Evolutionary conservation across 2,329 filamentous ascomycete genomes (phyloP).

Genomic region (Curvularia eragrostidis): DNA sequence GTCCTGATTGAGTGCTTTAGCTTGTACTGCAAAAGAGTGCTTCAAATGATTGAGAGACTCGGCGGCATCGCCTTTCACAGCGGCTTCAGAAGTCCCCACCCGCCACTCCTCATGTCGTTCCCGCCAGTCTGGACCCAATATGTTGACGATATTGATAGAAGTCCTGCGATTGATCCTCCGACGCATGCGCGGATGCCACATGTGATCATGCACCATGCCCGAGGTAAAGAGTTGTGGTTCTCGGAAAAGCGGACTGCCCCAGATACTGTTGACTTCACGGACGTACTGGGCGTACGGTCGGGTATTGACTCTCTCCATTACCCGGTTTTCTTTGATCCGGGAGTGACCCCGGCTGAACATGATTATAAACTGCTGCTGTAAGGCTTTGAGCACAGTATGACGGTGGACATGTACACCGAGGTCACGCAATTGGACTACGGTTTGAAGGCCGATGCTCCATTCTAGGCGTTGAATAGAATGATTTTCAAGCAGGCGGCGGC

Average conservation of each 20-base stretch:
- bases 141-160: constrained; percentile 15
- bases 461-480: constrained; percentile 25
- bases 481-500: constrained; percentile 26
- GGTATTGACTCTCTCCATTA: constrained; percentile 32
- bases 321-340: constrained; percentile 31
- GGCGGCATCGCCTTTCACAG: neutral
- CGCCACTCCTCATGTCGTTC: neutral
- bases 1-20: neutral
- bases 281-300: constrained; percentile 34
- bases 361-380: constrained; percentile 38
- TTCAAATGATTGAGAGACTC: constrained; percentile 4
- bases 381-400: constrained; percentile 34
- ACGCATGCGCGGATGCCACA: constrained; percentile 30
- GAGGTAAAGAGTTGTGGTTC: constrained; percentile 29
- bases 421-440: constrained; percentile 39
- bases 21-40: constrained; percentile 3
- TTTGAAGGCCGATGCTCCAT: constrained; percentile 41
- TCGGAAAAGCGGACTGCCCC: constrained; percentile 35
- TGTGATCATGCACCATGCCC: constrained; percentile 11
- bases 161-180: constrained; percentile 9
- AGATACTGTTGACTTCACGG: constrained; percentile 36
- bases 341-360: constrained; percentile 40
- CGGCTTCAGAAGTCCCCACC: neutral
- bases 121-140: constrained; percentile 14
- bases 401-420: constrained; percentile 35